Conservation (phyloP, 2,329 filamentous ascomycete genomes). For the Corinectria fuckeliana region DNA sequence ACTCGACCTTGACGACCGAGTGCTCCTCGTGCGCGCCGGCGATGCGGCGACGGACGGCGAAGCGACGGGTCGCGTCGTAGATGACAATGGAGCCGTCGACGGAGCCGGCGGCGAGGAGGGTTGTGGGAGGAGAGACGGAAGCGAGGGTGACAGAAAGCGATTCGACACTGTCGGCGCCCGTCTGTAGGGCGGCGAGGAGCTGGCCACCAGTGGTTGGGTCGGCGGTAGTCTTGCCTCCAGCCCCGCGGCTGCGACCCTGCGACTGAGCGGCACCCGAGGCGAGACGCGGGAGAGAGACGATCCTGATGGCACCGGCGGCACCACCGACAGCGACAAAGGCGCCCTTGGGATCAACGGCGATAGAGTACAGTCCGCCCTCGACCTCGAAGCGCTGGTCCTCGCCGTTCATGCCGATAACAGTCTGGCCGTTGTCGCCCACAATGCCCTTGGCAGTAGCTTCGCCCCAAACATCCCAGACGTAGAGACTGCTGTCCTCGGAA, state of each 20-base stretch:
- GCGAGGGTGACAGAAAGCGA: constrained; percentile 67
- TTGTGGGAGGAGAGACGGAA: constrained; percentile 53
- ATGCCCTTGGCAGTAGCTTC: constrained; percentile 68
- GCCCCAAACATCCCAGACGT: constrained; percentile 92
- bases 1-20: constrained; percentile 92
- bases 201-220: constrained; percentile 54
- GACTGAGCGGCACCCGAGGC: constrained; percentile 35
- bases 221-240: constrained; percentile 43
- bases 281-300: constrained; percentile 80
- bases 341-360: constrained; percentile 82
- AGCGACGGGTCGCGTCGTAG: constrained; percentile 85
- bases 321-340: constrained; percentile 86
- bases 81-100: constrained; percentile 82
- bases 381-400: constrained; percentile 90
- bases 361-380: constrained; percentile 88
- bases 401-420: constrained; percentile 78
- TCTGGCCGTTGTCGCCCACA: constrained; percentile 60
- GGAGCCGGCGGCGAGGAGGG: constrained; percentile 68
- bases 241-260: constrained; percentile 30
- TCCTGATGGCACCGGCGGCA: constrained; percentile 82
- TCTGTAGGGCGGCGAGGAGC: constrained; percentile 83
- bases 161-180: constrained; percentile 79
- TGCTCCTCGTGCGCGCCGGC: constrained; percentile 84
- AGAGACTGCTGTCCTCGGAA: constrained; percentile 84
- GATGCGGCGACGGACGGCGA: constrained; percentile 84